Base-by-base conservation (phyloP, 2,329 filamentous ascomycete genomes). In the Achaetomium macrosporum region DNA sequence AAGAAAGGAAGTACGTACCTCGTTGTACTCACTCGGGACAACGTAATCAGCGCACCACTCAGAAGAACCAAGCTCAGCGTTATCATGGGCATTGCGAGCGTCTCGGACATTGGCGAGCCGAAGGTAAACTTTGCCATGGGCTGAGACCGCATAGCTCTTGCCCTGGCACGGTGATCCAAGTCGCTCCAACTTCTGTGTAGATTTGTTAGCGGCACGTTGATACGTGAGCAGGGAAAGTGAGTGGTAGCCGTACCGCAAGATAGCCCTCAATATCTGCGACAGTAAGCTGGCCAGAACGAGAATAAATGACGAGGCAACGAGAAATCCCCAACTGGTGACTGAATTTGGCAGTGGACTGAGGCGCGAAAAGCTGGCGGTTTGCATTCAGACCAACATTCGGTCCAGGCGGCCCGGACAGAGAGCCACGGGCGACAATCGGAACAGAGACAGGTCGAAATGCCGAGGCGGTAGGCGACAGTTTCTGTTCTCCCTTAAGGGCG, bases 401-500 rank as follows among this genome's bases (percentile, higher is more conserved):
- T 2, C 36, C 55, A 11, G 49, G 30, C 11, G 41, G 42, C 2
- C 35, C 51, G 31, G 59, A 50, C 40, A 59, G 39, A 12, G 61
- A 64, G 15, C 59, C 60, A 50, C 60, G 41, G 51, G 59, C 50
- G 50, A 64, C 43, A 47, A 60, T 40, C 1, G 63, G 61, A 17
- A 59, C 56, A 31, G 65, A 65, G 47, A 74, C 68, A 6, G 84
- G 84, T 15, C 75, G 78, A 59, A 88, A 88, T 1, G 75, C 64
- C 1, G 78, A 79, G 1, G 84, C 83, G 7, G 78, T 84, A 1
- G 85, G 81, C 4, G 84, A 87, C 19, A 88, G 69, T 58, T 80
- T 77, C 54, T 71, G 73, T 44, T 68, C 54, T 45, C 61, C 30
- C 59, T 72, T 68, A 61, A 64, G 57, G 15, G 64, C 54, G 15